Percentiles rank a stretch among this genome's conserved stretches.
Evolutionary conservation across 257 asterid genomes (phyloP).

Genomic region (Marsdenia floribunda): DNA sequence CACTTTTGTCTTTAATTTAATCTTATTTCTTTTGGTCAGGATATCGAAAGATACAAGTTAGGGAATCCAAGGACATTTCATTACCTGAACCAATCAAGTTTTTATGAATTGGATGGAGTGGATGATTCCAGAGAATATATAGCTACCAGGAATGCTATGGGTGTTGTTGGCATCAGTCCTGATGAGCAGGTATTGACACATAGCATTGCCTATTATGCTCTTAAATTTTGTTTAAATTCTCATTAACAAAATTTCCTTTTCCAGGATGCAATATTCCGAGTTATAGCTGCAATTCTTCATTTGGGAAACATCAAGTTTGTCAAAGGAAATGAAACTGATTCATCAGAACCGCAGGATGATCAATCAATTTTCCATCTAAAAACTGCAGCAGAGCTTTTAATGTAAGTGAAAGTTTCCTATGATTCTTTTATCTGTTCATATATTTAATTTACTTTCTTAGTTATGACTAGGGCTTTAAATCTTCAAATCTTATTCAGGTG

Average conservation of each 20-base stretch:
- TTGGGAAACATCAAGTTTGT: constrained; percentile 76
- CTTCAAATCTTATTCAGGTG: constrained; percentile 47
- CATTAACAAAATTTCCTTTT: constrained; percentile 19
- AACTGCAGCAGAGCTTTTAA: constrained; percentile 70
- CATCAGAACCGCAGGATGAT: constrained; percentile 76
- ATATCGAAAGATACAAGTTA: constrained; percentile 60
- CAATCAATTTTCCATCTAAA: constrained; percentile 66
- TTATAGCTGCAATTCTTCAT: constrained; percentile 87
- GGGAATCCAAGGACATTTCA: constrained; percentile 62
- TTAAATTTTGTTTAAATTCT: constrained; percentile 12
- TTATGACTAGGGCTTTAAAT: constrained; percentile 2
- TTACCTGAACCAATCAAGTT: constrained; percentile 80
- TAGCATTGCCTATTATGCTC: constrained; percentile 5
- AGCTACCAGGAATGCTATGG: constrained; percentile 81
- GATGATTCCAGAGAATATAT: constrained; percentile 76
- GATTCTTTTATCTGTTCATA: constrained; percentile 2
- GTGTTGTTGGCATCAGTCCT: constrained; percentile 67
- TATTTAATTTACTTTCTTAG: constrained; percentile 4
- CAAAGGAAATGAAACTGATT: constrained; percentile 62
- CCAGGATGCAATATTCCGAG: constrained; percentile 85
- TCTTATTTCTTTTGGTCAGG: constrained; percentile 34
- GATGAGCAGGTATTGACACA: constrained; percentile 60
- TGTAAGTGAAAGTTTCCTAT: constrained; percentile 33
- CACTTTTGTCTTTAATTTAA: background rate
- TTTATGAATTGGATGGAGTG: constrained; percentile 54